These are phyloP conservation scores for Ogataea methylovora DNA, from an alignment of 805 yeast genomes.

Conservation along the genomic window DNA sequence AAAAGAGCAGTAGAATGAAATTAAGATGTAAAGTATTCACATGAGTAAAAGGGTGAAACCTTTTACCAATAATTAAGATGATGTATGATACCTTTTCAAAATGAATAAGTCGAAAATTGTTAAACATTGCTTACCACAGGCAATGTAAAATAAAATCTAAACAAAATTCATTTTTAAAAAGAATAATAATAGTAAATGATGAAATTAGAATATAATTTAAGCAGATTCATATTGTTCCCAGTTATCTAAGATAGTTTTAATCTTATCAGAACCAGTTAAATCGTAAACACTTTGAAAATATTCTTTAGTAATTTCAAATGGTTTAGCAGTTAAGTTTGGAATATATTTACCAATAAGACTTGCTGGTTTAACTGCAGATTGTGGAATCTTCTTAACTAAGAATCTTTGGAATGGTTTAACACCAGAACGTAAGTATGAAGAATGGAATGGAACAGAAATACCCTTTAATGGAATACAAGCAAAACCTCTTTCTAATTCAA, in stretches of 20 bases:
- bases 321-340: slow-evolving; percentile 98
- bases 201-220: too few relatives aligned
- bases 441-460: slow-evolving; percentile 99
- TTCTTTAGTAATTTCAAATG: slow-evolving; percentile 92
- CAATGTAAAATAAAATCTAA: slow-evolving; percentile 5
- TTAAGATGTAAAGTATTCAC: too few relatives aligned
- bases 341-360: slow-evolving; percentile 91
- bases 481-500: slow-evolving; percentile 94
- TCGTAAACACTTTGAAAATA: slow-evolving; percentile 94
- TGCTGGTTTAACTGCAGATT: slow-evolving; percentile 91
- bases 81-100: too few relatives aligned
- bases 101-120: too few relatives aligned
- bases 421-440: slow-evolving; percentile 96
- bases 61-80: slow-evolving; percentile 4
- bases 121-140: too few relatives aligned
- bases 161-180: slow-evolving; percentile 4
- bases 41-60: too few relatives aligned
- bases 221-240: slow-evolving; percentile 81
- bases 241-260: slow-evolving; percentile 83
- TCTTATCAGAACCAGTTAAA: slow-evolving; percentile 85
- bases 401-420: slow-evolving; percentile 98
- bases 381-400: slow-evolving; percentile 91
- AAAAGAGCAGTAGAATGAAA: too few relatives aligned
- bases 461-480: slow-evolving; percentile 98
- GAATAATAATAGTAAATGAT: slow-evolving; percentile 8